phyloP scores from a whole-genome alignment of 1,139 yeast species.

The Eremothecium cymbalariae region DNA sequence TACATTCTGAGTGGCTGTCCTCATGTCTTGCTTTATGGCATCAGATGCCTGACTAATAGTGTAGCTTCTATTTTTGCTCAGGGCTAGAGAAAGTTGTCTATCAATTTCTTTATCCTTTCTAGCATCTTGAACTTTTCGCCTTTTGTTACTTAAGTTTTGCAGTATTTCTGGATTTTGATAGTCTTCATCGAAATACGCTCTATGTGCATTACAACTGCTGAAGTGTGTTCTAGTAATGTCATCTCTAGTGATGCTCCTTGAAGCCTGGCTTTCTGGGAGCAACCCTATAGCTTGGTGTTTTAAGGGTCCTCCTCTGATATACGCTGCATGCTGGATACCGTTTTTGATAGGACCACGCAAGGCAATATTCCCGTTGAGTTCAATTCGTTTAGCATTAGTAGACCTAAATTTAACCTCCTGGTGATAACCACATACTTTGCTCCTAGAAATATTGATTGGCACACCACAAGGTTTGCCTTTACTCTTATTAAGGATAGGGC shows the following conservation, averaged over 20 bases:
- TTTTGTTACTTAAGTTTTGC: slow-evolving; percentile 30
- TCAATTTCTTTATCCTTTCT: slow-evolving; percentile 20
- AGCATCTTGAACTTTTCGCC: slow-evolving; percentile 24
- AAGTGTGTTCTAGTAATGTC: slow-evolving; percentile 31
- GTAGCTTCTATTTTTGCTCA: slow-evolving; percentile 6
- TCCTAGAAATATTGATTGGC: slow-evolving; percentile 47
- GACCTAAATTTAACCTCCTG: slow-evolving; percentile 49
- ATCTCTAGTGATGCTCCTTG: slow-evolving; percentile 19
- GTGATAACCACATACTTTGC: slow-evolving; percentile 65
- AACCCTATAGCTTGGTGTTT: slow-evolving; percentile 32
- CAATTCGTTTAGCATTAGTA: slow-evolving; percentile 57
- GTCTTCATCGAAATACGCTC: slow-evolving; percentile 42
- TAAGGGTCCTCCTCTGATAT: slow-evolving; percentile 17
- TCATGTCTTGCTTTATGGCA: slow-evolving; percentile 23
- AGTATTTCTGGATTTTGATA: slow-evolving; percentile 43
- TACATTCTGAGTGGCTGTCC: slow-evolving; percentile 31
- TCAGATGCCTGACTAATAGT: background rate
- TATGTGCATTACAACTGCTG: slow-evolving; percentile 36
- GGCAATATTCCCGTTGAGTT: slow-evolving; percentile 56
- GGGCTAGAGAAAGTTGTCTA: slow-evolving; percentile 14
- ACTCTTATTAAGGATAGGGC: slow-evolving; percentile 40
- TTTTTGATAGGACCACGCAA: slow-evolving; percentile 36
- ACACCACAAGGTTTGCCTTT: slow-evolving; percentile 48
- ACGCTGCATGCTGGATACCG: slow-evolving; percentile 36
- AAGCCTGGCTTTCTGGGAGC: slow-evolving; percentile 28